phyloP scores from a whole-genome alignment of 2,329 filamentous ascomycete species.

The Trichoderma aggressivum region DNA sequence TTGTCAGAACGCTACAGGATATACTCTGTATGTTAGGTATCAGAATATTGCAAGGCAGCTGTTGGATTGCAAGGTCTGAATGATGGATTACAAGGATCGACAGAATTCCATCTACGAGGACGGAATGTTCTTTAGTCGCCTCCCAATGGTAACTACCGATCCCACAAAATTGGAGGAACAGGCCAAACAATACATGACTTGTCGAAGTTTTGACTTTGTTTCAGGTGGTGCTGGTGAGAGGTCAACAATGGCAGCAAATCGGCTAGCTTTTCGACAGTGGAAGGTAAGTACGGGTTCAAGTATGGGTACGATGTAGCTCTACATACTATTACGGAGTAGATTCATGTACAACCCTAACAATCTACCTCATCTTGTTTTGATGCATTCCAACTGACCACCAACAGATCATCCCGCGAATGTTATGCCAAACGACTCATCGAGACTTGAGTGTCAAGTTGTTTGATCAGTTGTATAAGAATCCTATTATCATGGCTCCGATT shows the following conservation, averaged over 20 bases:
- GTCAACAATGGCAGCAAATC: background rate
- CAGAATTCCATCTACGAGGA: background rate
- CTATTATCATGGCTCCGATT: background rate
- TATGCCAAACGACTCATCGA: background rate
- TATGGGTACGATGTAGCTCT: background rate
- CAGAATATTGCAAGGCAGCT: background rate
- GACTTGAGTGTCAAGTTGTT: background rate
- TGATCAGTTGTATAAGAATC: background rate
- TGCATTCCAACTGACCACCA: background rate
- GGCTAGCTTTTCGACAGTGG: background rate
- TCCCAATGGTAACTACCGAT: background rate
- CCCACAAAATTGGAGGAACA: background rate
- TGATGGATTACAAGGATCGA: background rate
- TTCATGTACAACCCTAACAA: background rate
- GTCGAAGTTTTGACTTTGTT: background rate
- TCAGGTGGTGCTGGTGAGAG: background rate
- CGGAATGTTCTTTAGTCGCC: background rate
- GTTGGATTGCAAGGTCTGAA: background rate
- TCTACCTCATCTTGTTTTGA: background rate
- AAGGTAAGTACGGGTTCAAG: background rate
- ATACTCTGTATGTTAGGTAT: background rate
- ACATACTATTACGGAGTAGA: background rate
- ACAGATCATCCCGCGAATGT: background rate
- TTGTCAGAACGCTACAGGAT: background rate
- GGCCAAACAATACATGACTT: background rate